phyloP scores from a whole-genome alignment of 805 yeast genomes.

The Diddensiella transvaalensis region DNA sequence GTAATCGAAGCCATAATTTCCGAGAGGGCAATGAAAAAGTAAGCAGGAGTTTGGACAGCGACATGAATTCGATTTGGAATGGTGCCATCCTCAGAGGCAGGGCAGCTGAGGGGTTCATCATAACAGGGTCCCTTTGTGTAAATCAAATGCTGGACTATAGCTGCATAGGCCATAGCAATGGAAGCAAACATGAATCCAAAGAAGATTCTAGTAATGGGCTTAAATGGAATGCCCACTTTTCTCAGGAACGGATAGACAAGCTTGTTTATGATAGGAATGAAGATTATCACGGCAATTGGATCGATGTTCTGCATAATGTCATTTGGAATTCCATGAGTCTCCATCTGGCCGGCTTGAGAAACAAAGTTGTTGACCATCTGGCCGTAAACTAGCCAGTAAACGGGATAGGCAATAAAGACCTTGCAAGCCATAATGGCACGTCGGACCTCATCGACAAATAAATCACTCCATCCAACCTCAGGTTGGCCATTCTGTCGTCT shows the following conservation, averaged over 20 bases:
- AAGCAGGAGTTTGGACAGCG: conserved; percentile 70
- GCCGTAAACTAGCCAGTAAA: conserved; percentile 71
- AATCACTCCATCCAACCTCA: conserved; percentile 55
- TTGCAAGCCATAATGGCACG: conserved; percentile 68
- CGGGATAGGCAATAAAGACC: conserved; percentile 66
- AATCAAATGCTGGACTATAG: conserved; percentile 67
- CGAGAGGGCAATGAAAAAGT: conserved; percentile 66
- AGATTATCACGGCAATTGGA: conserved; percentile 70
- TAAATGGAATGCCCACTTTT: conserved; percentile 49
- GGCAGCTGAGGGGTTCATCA: conserved; percentile 56
- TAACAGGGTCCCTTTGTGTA: conserved; percentile 74
- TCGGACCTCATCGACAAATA: conserved; percentile 68
- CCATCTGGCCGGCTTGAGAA: conserved; percentile 72
- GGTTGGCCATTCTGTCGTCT: conserved; percentile 40
- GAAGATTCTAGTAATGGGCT: conserved; percentile 68
- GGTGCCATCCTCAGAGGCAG: conserved; percentile 35
- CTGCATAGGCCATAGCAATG: conserved; percentile 68
- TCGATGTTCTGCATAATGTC: conserved; percentile 74
- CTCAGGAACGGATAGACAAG: conserved; percentile 53
- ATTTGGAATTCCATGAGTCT: conserved; percentile 73
- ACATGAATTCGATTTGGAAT: conserved; percentile 58
- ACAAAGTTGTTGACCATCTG: conserved; percentile 72
- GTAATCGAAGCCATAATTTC: conserved; percentile 79
- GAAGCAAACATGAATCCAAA: conserved; percentile 66
- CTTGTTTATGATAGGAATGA: conserved; percentile 68